Evolutionary conservation across 148 eudicot genomes (phyloP), one percentile per base, ranked within the genome.

Genomic region (Heliamphora exappendiculata): DNA sequence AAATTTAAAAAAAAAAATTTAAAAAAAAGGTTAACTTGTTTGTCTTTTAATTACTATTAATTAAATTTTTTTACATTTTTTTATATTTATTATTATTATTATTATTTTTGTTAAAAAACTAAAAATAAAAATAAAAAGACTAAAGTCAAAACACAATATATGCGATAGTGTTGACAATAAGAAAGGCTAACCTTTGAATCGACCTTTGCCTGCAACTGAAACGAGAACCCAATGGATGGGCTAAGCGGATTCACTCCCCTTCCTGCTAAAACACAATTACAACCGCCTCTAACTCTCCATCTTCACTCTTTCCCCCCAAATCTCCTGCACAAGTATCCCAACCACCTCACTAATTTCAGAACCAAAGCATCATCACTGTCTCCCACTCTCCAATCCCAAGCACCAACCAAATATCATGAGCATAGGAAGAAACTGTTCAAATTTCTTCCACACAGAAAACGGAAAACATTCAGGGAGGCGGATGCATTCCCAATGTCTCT

Each of bases 401-500:
- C 29, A 45, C 77, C 39, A 7, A 54, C 20, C 62, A 72, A 57
- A 37, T 19, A 67, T 29, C 54, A 68, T 24, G 42, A 13, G 3
- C 7, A 47, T 26, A 3, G 39, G 13, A 20, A 34, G 26, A 73
- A 37, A 55, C 65, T 24, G 12, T 39, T 54, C 37, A 67, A 53
- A 22, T 64, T 65, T 47, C 31, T 26, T 42, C 69, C 69, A 54
- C 55, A 20, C 28, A 67, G 41, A 29, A 76, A 65, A 39, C 53
- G 39, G 2, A 59, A 4, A 67, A 62, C 53, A 7, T 84, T 84
- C 81, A 20, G 22, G 2, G 80, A 80, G 75, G 54, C 66, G 62
- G 72, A 86, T 62, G 82, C 75, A 16, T 86, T 87, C 54, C 87
- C 93, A 4, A 81, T 80, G 75, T 87, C 90, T 12, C 24, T 87